Evolutionary conservation across 202 grass and related monocot species (phyloP).

Genomic region (Zizania palustris): DNA sequence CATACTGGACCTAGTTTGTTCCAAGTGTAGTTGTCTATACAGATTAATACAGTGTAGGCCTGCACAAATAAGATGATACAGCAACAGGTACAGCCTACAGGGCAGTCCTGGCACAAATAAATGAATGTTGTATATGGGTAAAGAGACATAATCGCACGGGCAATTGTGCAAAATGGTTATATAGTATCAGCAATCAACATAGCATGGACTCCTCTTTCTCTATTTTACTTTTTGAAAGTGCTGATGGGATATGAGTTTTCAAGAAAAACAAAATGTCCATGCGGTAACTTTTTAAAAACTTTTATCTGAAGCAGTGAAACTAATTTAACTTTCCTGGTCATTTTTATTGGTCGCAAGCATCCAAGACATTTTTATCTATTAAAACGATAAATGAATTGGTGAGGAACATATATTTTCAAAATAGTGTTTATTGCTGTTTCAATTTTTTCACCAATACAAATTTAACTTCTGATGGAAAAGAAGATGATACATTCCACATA

Average conservation of each 20-base stretch:
- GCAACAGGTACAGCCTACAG: neutral
- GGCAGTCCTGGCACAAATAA: neutral
- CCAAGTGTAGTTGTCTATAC: neutral
- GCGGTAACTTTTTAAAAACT: neutral
- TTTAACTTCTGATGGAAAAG: neutral
- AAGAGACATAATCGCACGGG: neutral
- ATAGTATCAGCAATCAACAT: constrained; percentile 11
- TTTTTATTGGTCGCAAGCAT: constrained; percentile 1
- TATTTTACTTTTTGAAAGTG: neutral
- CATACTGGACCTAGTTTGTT: neutral
- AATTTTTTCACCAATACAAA: neutral
- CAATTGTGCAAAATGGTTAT: constrained; percentile 1
- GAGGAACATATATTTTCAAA: neutral
- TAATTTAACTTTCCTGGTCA: constrained; percentile 7
- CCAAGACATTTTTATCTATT: constrained; percentile 1
- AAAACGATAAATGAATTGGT: neutral
- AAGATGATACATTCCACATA: neutral
- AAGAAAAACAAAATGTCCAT: constrained; percentile 3
- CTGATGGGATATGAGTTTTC: neutral
- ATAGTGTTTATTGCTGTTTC: neutral
- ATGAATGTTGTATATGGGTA: constrained; percentile 13
- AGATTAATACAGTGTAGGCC: neutral
- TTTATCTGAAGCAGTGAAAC: neutral
- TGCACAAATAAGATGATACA: constrained; percentile 8
- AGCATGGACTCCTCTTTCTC: neutral